These are phyloP conservation scores for Oryza australiensis DNA, from an alignment of 176 grass and related monocot genomes.

Conservation along the genomic window DNA sequence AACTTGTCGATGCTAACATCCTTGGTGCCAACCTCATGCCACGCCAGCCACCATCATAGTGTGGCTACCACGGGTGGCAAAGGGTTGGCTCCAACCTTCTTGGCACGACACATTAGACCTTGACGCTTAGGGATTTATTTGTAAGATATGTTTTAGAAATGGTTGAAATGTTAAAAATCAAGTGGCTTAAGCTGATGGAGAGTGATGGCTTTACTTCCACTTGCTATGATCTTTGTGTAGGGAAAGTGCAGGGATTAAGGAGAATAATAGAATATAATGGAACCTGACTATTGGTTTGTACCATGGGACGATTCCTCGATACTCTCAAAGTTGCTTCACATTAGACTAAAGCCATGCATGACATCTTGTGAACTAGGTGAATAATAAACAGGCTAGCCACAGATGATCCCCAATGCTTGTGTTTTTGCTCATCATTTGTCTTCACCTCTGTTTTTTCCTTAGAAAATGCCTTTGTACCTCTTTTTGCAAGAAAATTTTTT, in stretches of 20 bases:
- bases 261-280: neutral
- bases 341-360: neutral
- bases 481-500: neutral
- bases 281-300: conserved; percentile 31
- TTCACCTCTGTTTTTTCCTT: neutral
- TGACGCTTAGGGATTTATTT: too few species aligned
- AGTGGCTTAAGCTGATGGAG: conserved; percentile 11
- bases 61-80: too few species aligned
- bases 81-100: too few species aligned
- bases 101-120: too few species aligned
- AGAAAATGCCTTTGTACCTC: neutral
- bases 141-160: too few species aligned
- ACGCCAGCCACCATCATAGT: too few species aligned
- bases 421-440: conserved; percentile 9
- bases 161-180: too few species aligned
- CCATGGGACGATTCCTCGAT: conserved; percentile 43
- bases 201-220: conserved; percentile 14
- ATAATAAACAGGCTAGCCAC: conserved; percentile 11
- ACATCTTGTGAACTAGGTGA: conserved; percentile 12
- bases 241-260: conserved; percentile 15
- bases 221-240: conserved; percentile 26
- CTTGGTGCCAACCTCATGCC: too few species aligned
- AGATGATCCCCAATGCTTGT: neutral
- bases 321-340: conserved; percentile 15
- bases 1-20: too few species aligned